Evolutionary conservation across 1,284 basidiomycete genomes (phyloP), one percentile per base, ranked within the genome.

Genomic region (Trametes versicolor): DNA sequence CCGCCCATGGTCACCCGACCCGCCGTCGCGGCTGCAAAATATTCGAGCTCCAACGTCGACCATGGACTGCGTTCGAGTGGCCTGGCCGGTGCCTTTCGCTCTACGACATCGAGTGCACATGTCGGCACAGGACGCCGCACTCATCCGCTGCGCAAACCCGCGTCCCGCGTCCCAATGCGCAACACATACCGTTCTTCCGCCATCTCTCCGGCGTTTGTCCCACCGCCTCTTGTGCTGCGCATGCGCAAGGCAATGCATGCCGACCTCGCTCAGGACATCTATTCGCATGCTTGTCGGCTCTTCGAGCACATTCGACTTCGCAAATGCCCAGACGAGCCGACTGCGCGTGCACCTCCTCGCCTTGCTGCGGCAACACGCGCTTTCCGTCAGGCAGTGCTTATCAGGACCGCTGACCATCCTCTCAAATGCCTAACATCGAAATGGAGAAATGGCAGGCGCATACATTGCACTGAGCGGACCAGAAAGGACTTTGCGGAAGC

Each of bases 161-260:
- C n/a, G 48, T 32, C n/a, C 39, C n/a, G 21, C 19, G n/a, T 36
- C 56, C 12, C 10, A 17, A 12, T 49, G 25, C 23, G 39, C 55
- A 12, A 21, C 49, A 3, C 7, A 32, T 25, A 4, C 61, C 6
- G 13, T 27, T 39, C 39, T 49, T 19, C 45, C 54, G 48, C 36
- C 41, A 3, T 51, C 37, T 41, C 37, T 32, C 47, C 59, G 41
- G 27, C 9, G 27, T 43, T 34, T 37, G 32, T 8, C n/a, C 54
- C 49, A 56, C 55, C 12, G 55, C 55, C 62, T 37, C 48, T 8
- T 43, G 5, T 12, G 19, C 41, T 53, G 50, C 45, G 55, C 62
- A 48, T 53, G 55, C 49, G 39, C 49, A 48, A 53, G n/a, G 55
- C 62, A 37, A 52, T 62, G 39, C 54, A 2, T n/a, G 15, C 37